Conservation (phyloP, 1,284 basidiomycete species). For the Lignosus rhinocerotis region DNA sequence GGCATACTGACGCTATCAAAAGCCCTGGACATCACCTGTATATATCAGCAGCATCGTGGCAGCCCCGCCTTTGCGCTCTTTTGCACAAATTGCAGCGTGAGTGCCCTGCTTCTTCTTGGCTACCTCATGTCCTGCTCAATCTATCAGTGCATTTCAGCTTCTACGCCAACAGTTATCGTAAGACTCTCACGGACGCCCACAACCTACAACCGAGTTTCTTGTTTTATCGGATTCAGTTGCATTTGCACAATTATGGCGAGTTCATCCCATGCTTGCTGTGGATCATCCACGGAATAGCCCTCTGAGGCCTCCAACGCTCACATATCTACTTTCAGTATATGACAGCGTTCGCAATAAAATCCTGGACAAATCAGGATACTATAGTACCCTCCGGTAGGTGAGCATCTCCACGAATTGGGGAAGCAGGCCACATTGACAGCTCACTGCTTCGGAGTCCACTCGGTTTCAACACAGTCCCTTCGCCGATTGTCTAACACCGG, state of each 20-base stretch:
- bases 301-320: not conserved
- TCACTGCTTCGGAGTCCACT: not conserved
- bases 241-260: constrained; percentile 1
- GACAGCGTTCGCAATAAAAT: not conserved
- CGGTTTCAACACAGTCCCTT: too few relatives aligned
- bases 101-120: not conserved
- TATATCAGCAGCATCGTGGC: not conserved
- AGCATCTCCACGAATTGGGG: not conserved
- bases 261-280: not conserved
- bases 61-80: too few relatives aligned
- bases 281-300: not conserved
- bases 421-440: not conserved
- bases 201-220: not conserved
- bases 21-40: not conserved
- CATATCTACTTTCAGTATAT: too few relatives aligned
- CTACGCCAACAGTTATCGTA: constrained; percentile 9
- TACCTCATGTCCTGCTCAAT: not conserved
- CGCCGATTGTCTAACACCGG: too few relatives aligned
- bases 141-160: constrained; percentile 3
- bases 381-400: too few relatives aligned
- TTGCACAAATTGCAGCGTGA: not conserved
- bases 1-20: not conserved
- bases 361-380: too few relatives aligned
- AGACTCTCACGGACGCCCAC: constrained; percentile 1
- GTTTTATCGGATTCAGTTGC: not conserved